Conservation (phyloP, 2,329 filamentous ascomycete species). For the Cladosporium sp. region DNA sequence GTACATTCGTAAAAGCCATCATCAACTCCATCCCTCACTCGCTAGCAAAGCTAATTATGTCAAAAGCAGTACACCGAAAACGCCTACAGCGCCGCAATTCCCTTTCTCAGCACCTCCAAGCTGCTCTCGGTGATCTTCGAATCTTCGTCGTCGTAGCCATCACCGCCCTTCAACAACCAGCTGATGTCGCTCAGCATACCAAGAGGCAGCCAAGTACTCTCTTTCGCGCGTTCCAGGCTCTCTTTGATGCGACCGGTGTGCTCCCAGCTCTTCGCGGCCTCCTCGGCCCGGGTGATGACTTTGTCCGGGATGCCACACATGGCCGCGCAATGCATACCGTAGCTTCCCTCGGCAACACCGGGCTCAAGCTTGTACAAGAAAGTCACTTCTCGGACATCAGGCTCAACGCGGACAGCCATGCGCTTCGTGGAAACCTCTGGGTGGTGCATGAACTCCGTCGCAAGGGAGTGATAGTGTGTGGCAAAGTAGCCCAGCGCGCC, state of each 20-base stretch:
- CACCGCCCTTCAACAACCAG: constrained; percentile 64
- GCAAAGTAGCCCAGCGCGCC: constrained; percentile 96
- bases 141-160: constrained; percentile 30
- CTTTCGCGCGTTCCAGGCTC: constrained; percentile 71
- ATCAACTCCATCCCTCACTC: not conserved
- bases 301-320: constrained; percentile 92
- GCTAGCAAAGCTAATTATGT: not conserved
- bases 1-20: not conserved
- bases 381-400: constrained; percentile 79
- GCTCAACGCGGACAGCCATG: constrained; percentile 95
- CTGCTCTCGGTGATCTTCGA: constrained; percentile 49
- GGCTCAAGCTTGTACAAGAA: constrained; percentile 94
- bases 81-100: constrained; percentile 54
- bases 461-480: constrained; percentile 93
- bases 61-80: not conserved
- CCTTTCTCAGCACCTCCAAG: constrained; percentile 58
- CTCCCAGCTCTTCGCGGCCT: constrained; percentile 89
- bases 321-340: constrained; percentile 97
- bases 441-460: constrained; percentile 84
- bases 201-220: constrained; percentile 76
- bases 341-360: constrained; percentile 92
- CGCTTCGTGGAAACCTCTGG: constrained; percentile 82
- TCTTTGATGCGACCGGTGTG: constrained; percentile 89
- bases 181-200: constrained; percentile 87
- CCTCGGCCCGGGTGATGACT: constrained; percentile 83